A percentile compares a stretch with the other conserved stretches of the same genome.
Evolutionary conservation across 768 basidiomycete genomes (phyloP).

Genomic region (Suillus brevipes): DNA sequence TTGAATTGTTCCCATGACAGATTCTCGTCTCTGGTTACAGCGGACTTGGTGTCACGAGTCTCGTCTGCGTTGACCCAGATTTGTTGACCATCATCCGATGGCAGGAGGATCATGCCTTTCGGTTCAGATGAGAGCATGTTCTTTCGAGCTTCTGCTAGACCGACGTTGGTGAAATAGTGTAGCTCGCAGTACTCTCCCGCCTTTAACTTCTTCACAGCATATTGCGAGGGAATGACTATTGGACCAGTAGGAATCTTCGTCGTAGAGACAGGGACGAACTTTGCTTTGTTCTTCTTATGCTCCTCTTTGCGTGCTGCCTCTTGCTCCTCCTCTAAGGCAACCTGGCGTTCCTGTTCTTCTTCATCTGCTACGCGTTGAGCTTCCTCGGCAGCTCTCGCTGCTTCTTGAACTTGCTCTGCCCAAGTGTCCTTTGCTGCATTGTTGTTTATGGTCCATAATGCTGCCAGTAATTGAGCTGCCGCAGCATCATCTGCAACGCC

Average conservation of each 20-base stretch:
- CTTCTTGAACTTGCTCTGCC: constrained; percentile 2
- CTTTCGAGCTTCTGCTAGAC: neutral
- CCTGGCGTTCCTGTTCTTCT: neutral
- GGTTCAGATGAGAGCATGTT: neutral
- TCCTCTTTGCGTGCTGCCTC: constrained; percentile 3
- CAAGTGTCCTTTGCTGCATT: neutral
- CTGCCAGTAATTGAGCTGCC: neutral
- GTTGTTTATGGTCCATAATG: constrained; percentile 1
- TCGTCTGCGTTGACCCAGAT: neutral
- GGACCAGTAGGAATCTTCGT: neutral
- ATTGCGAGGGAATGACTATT: neutral
- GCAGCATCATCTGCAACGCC: no score
- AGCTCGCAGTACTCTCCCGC: no score
- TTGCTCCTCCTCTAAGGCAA: neutral
- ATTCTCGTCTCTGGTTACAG: no score
- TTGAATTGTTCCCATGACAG: no score
- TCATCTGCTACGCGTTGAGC: neutral
- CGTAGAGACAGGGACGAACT: neutral
- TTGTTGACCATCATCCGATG: neutral
- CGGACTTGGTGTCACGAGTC: no score
- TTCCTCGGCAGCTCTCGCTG: neutral
- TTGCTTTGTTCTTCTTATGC: neutral
- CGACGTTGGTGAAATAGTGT: no score
- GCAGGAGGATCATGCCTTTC: neutral
- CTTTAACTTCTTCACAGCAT: neutral